Evolutionary conservation across 2,329 filamentous ascomycete genomes (phyloP).

Genomic region (Diaporthe ampelina): DNA sequence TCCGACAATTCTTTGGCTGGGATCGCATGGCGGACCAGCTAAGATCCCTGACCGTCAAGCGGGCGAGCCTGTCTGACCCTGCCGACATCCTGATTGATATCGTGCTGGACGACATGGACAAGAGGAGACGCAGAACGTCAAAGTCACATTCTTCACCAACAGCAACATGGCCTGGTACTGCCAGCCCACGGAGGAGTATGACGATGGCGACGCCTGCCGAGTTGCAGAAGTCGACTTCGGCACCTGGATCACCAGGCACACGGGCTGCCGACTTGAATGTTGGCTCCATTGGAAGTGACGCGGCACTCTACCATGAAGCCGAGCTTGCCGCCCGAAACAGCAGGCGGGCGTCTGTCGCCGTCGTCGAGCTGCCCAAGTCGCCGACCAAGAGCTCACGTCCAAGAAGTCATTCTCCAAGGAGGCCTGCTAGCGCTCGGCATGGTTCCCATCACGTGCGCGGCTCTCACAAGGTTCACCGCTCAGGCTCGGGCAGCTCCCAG

Average conservation of each 20-base stretch:
- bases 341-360: conserved; percentile 60
- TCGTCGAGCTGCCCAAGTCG: conserved; percentile 59
- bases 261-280: conserved; percentile 65
- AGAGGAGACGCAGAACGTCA: conserved; percentile 86
- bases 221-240: conserved; percentile 75
- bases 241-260: conserved; percentile 73
- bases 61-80: conserved; percentile 89
- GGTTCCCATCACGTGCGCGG: conserved; percentile 76
- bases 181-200: conserved; percentile 73
- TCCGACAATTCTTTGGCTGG: conserved; percentile 97
- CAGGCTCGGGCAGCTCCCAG: conserved; percentile 92
- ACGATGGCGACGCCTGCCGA: conserved; percentile 73
- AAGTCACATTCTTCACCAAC: conserved; percentile 88
- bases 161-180: conserved; percentile 72
- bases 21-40: conserved; percentile 93
- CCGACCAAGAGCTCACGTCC: conserved; percentile 64
- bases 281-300: conserved; percentile 71
- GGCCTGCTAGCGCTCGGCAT: conserved; percentile 82
- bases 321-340: conserved; percentile 50
- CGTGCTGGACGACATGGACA: conserved; percentile 96
- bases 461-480: conserved; percentile 83
- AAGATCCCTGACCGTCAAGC: conserved; percentile 88
- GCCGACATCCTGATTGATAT: conserved; percentile 92
- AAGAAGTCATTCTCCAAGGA: conserved; percentile 85
- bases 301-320: conserved; percentile 59